Evolutionary conservation across 2,329 filamentous ascomycete species (phyloP).

Genomic region (Botrytis deweyae): DNA sequence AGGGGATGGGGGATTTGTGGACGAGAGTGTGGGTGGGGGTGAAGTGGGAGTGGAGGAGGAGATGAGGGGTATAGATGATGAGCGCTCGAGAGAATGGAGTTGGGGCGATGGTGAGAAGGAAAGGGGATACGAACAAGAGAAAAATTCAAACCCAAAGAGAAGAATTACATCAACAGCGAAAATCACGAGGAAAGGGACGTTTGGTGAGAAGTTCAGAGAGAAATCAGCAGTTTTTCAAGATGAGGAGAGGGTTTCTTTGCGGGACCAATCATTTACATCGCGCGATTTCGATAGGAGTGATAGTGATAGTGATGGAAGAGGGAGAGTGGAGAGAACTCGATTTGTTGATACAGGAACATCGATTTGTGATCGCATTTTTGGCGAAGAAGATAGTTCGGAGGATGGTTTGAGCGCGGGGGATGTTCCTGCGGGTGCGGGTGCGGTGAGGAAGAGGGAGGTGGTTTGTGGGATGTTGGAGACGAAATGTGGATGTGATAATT

Average conservation of each 20-base stretch:
- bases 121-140: neutral
- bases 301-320: neutral
- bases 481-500: too few relatives aligned
- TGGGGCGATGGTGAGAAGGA: neutral
- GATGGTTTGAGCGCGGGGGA: neutral
- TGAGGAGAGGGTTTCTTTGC: neutral
- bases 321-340: too few relatives aligned
- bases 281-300: neutral
- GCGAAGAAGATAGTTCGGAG: neutral
- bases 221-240: neutral
- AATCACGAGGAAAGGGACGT: neutral
- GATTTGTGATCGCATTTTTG: neutral
- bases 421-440: neutral
- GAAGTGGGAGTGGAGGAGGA: neutral
- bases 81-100: neutral
- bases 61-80: neutral
- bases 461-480: too few relatives aligned
- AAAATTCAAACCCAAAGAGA: neutral
- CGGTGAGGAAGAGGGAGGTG: accelerated
- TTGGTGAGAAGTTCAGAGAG: neutral
- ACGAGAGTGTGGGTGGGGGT: neutral
- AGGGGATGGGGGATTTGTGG: neutral
- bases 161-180: neutral
- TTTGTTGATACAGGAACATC: neutral
- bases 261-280: neutral